phyloP scores from a whole-genome alignment of 2,329 filamentous ascomycete genomes.

The Cladosporium halotolerans region DNA sequence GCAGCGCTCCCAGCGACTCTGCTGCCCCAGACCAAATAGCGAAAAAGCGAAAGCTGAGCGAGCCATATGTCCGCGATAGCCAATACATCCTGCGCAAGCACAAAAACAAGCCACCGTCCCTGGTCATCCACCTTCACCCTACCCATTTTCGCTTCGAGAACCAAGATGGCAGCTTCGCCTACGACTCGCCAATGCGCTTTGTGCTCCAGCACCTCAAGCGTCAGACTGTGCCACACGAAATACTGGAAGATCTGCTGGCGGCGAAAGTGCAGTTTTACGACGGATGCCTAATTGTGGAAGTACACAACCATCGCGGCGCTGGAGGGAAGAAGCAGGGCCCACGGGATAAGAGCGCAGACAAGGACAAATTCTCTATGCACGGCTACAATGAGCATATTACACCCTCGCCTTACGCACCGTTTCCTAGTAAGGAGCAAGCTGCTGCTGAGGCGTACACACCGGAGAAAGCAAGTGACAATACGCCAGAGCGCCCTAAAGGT shows the following conservation, averaged over 20 bases:
- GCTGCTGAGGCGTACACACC: slow-evolving; percentile 21
- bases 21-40: slow-evolving; percentile 15
- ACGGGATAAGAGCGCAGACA: slow-evolving; percentile 48
- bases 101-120: slow-evolving; percentile 64
- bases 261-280: slow-evolving; percentile 80
- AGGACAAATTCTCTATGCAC: slow-evolving; percentile 74
- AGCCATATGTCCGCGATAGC: slow-evolving; percentile 57
- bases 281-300: slow-evolving; percentile 84
- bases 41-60: slow-evolving; percentile 26
- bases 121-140: slow-evolving; percentile 78
- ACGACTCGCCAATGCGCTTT: slow-evolving; percentile 84
- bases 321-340: slow-evolving; percentile 37
- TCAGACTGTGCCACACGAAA: slow-evolving; percentile 80
- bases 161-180: slow-evolving; percentile 86
- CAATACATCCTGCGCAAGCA: slow-evolving; percentile 80
- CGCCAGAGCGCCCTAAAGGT: slow-evolving; percentile 28
- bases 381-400: slow-evolving; percentile 88
- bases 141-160: slow-evolving; percentile 89
- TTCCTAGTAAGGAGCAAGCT: slow-evolving; percentile 39
- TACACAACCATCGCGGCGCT: slow-evolving; percentile 72
- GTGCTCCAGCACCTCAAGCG: slow-evolving; percentile 69
- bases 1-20: slow-evolving; percentile 18
- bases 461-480: slow-evolving; percentile 32
- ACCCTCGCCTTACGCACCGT: slow-evolving; percentile 77
- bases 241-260: slow-evolving; percentile 70